A percentile compares a stretch with the other conserved stretches of the same genome.
These are phyloP conservation scores for Sphaerulina populicola DNA, from an alignment of 2,329 filamentous ascomycete genomes.

Conservation along the genomic window DNA sequence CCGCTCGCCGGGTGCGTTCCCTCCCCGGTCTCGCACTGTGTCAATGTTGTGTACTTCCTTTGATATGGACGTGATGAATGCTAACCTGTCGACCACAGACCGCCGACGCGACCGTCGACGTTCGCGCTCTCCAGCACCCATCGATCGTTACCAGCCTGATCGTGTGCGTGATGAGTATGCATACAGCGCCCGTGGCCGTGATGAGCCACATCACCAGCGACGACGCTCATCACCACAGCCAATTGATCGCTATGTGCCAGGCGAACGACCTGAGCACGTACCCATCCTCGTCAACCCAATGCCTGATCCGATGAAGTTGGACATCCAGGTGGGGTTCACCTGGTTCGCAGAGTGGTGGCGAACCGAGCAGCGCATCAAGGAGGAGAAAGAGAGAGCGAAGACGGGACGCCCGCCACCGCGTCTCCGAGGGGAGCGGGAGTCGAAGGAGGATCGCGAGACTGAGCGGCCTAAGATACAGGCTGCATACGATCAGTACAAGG, in stretches of 20 bases:
- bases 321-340: constrained; percentile 76
- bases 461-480: constrained; percentile 70
- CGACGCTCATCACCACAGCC: constrained; percentile 54
- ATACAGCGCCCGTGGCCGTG: constrained; percentile 50
- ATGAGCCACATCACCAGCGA: constrained; percentile 48
- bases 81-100: constrained; percentile 21
- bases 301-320: constrained; percentile 61
- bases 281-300: constrained; percentile 56
- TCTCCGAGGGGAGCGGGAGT: constrained; percentile 55
- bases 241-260: constrained; percentile 78
- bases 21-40: too few relatives aligned
- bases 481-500: constrained; percentile 58
- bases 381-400: constrained; percentile 64
- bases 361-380: constrained; percentile 71
- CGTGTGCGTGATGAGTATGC: constrained; percentile 59
- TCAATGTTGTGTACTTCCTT: not conserved
- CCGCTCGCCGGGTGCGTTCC: constrained; percentile 25
- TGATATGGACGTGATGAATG: not conserved
- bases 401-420: constrained; percentile 56
- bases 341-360: constrained; percentile 85
- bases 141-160: constrained; percentile 71
- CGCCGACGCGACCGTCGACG: constrained; percentile 51
- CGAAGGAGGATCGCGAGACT: constrained; percentile 65
- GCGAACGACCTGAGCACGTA: constrained; percentile 46
- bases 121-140: constrained; percentile 61